Evolutionary conservation across 1,284 basidiomycete genomes (phyloP), one percentile per base, ranked within the genome.

Genomic region (Trichosporon sp.): DNA sequence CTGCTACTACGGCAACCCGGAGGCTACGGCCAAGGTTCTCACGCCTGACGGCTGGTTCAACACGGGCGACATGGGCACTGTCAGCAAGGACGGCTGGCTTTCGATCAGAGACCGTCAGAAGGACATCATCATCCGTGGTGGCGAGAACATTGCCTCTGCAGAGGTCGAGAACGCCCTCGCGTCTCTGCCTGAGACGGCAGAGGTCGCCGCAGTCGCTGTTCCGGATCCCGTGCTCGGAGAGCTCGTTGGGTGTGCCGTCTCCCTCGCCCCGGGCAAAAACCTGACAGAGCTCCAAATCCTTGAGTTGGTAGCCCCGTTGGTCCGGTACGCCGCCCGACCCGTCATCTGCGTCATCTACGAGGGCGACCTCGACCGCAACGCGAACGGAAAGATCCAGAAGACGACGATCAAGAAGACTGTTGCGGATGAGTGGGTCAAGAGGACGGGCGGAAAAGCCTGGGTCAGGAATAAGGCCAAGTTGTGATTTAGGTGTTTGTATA

Each of bases 111-210:
- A 83, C 71, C 71, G 81, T 1, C 63, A 67, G 14, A 74, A 74
- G 68, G 81, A 83, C 71, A 77, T 83, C 59, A 83, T 82, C 61
- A 81, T 83, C 38, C 80, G 81, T 2, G 81, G 81, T 19, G 81
- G 81, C 2, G 81, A 83, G 71, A 83, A 83, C 59, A 69, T 72
- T 12, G 79, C 79, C 0, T 79, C 78, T 3, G 70, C 76, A 0
- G 79, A 80, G 48, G 76, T 82, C 14, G 81, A 82, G 71, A 81
- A 82, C 66, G 81, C 77, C 19, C 65, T 82, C 14, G 79, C 75
- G 46, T 71, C 76, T 26, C 73, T 79, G 40, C 68, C 74, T 14
- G 68, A 74, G 12, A 74, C 81, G 1, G 68, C 72, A 2, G 80
- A 82, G 73, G 80, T 75, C 11, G 78, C 76, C 8, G 81, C 79